These are phyloP conservation scores for Saturnispora gosingensis DNA, from an alignment of 805 yeast genomes.

Conservation along the genomic window DNA sequence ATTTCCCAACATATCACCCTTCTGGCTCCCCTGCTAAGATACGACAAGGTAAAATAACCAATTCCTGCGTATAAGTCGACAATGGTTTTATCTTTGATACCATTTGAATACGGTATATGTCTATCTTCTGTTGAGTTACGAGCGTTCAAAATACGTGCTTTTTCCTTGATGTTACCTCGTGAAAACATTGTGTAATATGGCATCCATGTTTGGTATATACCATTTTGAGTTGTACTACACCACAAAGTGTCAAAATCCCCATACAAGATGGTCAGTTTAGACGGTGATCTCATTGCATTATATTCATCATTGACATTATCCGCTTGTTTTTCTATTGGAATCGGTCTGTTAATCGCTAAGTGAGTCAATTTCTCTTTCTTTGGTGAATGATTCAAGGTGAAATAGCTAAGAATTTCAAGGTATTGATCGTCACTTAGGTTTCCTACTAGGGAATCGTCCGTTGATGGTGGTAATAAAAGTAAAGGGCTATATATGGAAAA, in stretches of 20 bases:
- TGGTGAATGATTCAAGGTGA: constrained; percentile 8
- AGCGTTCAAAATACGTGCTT: constrained; percentile 47
- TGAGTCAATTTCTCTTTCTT: constrained; percentile 31
- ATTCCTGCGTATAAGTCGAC: constrained; percentile 78
- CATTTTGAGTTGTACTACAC: constrained; percentile 66
- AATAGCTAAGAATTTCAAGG: not conserved
- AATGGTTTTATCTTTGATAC: constrained; percentile 34
- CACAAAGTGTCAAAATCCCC: constrained; percentile 77
- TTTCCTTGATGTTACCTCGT: constrained; percentile 78
- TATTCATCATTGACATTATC: constrained; percentile 8
- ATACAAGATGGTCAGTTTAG: constrained; percentile 45
- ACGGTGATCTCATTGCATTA: constrained; percentile 46
- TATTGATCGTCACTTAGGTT: not conserved
- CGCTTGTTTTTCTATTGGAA: constrained; percentile 23
- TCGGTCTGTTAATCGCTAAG: constrained; percentile 65
- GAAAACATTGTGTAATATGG: constrained; percentile 83
- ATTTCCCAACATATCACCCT: constrained; percentile 69
- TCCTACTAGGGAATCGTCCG: constrained; percentile 31
- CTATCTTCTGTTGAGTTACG: not conserved
- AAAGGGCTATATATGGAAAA: constrained; percentile 63
- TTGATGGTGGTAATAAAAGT: constrained; percentile 43
- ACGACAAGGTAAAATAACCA: constrained; percentile 73
- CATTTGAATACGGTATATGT: constrained; percentile 3
- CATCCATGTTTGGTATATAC: constrained; percentile 73
- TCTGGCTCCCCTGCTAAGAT: constrained; percentile 45